Base-by-base conservation (phyloP, 208 protist genomes). In the Crithidia expoeki region DNA sequence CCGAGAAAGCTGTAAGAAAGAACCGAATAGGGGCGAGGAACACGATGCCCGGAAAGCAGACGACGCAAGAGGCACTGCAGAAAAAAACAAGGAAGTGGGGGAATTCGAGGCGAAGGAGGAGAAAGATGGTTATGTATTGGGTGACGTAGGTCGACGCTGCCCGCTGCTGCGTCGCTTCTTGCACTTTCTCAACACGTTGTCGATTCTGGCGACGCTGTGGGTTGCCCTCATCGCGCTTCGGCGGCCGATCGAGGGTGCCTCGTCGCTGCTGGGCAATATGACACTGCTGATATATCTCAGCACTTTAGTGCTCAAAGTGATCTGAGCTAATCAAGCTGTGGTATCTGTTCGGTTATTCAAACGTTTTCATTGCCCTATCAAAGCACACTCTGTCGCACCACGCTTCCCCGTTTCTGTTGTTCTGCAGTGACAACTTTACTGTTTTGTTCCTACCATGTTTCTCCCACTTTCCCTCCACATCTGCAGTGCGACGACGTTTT, bases 241-340 rank as follows among this genome's bases (percentile, higher is more conserved):
- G 5, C 81, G 88, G 6, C 88, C 88, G 5, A 44, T 93, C 23
- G 88, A 93, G 38, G 84, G 88, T 6, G 55, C 55, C 10, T 71
- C 85, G 32, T 66, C 75, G 16, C 56, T 84, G 19, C 28, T 79
- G 34, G 81, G 86, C 17, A 71, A 85, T 28, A 85, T 83, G 62
- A 52, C 72, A 21, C 65, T 86, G 6, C 64, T 80, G 30, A 9
- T 74, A 11, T 84, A 79, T 38, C 33, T 89, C 30, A 33, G 49
- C 51, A 80, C 79, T 0, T 34, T 67, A 12, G 53, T 84, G 30
- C 61, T 76, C 5, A 65, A 61, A 28, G 70, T 65, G 32, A 58
- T 78, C 63, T 84, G 55, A 51, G 19, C 3, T n/a, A n/a, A n/a
- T n/a, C n/a, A n/a, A n/a, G n/a, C n/a, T n/a, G n/a, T n/a, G n/a